These are phyloP conservation scores for Podospora appendiculata DNA, from an alignment of 495 filamentous ascomycete species.

Conservation along the genomic window DNA sequence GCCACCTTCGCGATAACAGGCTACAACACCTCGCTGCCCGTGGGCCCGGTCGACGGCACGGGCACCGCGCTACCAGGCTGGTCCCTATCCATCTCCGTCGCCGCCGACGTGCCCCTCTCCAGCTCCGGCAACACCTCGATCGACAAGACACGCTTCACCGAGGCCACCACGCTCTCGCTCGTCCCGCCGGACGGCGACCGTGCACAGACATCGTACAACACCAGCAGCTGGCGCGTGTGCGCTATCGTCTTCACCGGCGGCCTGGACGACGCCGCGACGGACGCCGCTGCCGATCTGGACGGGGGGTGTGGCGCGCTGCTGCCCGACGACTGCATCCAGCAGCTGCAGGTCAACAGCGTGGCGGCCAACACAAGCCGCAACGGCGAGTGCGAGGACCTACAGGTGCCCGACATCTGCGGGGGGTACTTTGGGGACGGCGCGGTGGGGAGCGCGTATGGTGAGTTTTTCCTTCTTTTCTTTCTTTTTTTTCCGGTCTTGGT, in stretches of 20 bases:
- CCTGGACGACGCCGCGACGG: background rate
- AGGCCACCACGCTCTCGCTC: slow-evolving; percentile 5
- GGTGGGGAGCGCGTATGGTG: slow-evolving; percentile 7
- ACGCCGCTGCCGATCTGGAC: background rate
- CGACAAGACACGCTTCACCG: background rate
- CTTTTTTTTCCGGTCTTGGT: too few species aligned
- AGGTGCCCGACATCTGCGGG: slow-evolving; percentile 6
- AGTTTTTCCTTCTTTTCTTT: background rate
- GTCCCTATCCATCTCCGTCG: slow-evolving; percentile 2
- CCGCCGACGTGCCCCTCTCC: slow-evolving; percentile 8
- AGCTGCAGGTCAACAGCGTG: slow-evolving; percentile 10
- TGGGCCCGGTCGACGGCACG: slow-evolving; percentile 1
- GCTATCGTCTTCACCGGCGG: slow-evolving; percentile 12
- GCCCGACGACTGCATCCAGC: slow-evolving; percentile 7
- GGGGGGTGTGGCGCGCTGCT: slow-evolving; percentile 4
- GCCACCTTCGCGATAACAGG: slow-evolving; percentile 7
- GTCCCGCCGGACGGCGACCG: slow-evolving; percentile 1
- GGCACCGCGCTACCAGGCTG: slow-evolving; percentile 4
- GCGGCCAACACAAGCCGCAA: background rate
- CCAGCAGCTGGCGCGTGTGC: slow-evolving; percentile 9
- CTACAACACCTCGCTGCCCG: slow-evolving; percentile 12
- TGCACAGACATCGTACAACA: background rate
- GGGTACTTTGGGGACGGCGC: background rate
- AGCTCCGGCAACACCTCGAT: background rate
- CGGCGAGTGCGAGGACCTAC: slow-evolving; percentile 6